A percentile compares a stretch with the other conserved stretches of the same genome.
Conservation (phyloP, 179 eudicot species). For the Corrigiola litoralis region DNA sequence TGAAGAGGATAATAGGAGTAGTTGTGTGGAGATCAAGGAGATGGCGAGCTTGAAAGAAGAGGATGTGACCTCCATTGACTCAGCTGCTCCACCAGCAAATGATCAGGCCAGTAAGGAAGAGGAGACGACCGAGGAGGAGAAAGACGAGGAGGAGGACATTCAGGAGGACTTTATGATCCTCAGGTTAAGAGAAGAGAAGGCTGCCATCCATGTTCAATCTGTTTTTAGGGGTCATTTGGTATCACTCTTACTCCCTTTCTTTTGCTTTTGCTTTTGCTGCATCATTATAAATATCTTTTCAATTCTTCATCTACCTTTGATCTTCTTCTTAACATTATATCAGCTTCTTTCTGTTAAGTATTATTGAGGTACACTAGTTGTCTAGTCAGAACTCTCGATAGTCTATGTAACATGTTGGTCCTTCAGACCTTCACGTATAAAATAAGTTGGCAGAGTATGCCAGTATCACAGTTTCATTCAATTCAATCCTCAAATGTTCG, state of each 20-base stretch:
- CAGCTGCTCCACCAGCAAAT: conserved; percentile 21
- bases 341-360: too few species aligned
- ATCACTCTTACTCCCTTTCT: not conserved
- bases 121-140: conserved; percentile 3
- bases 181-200: conserved; percentile 33
- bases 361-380: too few species aligned
- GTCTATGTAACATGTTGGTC: too few species aligned
- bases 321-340: too few species aligned
- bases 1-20: conserved; percentile 40
- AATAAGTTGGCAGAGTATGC: too few species aligned
- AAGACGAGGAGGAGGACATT: not conserved
- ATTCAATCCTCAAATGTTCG: too few species aligned
- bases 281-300: not conserved
- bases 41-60: conserved; percentile 23
- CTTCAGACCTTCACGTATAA: too few species aligned
- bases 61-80: conserved; percentile 29
- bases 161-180: conserved; percentile 7
- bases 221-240: conserved; percentile 84
- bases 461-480: too few species aligned
- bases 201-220: conserved; percentile 61
- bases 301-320: too few species aligned
- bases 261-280: not conserved
- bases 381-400: too few species aligned
- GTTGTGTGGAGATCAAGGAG: conserved; percentile 38
- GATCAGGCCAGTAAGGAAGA: conserved; percentile 18